A percentile compares a stretch with the other conserved stretches of the same genome.
phyloP scores from a whole-genome alignment of 2,329 filamentous ascomycete genomes.

The Sarocladium strictum region DNA sequence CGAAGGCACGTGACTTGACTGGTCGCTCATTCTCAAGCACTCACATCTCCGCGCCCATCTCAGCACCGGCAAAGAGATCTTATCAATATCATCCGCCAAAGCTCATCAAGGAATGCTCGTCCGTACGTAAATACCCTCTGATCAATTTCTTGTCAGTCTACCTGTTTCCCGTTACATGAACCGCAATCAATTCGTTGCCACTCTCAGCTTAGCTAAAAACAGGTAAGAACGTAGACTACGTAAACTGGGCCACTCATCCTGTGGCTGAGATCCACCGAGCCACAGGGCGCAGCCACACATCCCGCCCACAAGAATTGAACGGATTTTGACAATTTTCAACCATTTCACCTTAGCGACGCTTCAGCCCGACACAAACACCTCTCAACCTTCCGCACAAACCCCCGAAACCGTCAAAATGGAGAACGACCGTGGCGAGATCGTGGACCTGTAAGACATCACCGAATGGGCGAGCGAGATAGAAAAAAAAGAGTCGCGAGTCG shows the following conservation, averaged over 20 bases:
- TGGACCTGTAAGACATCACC: constrained; percentile 76
- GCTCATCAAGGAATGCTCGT: too few relatives aligned
- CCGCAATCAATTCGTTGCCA: too few relatives aligned
- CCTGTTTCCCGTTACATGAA: too few relatives aligned
- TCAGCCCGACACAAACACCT: constrained; percentile 9
- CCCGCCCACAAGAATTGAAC: constrained; percentile 23
- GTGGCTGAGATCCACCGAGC: constrained; percentile 1
- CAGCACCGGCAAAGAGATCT: too few relatives aligned
- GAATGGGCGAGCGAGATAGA: constrained; percentile 19
- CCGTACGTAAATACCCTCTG: too few relatives aligned
- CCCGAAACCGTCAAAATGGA: constrained; percentile 70
- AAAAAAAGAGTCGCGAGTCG: background rate
- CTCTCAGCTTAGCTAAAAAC: background rate
- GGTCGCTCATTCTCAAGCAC: too few relatives aligned
- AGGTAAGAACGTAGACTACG: too few relatives aligned
- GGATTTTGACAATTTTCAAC: constrained; percentile 16
- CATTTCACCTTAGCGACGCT: constrained; percentile 19
- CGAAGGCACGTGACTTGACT: constrained; percentile 4
- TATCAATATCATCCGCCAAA: too few relatives aligned
- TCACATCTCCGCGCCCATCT: too few relatives aligned
- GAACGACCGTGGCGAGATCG: constrained; percentile 99
- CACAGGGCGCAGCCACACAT: constrained; percentile 22
- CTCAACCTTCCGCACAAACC: constrained; percentile 18
- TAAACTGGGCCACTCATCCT: too few relatives aligned
- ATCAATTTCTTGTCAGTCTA: too few relatives aligned